phyloP scores from a whole-genome alignment of 1,139 yeast species.

The Geotrichum europaeum region DNA sequence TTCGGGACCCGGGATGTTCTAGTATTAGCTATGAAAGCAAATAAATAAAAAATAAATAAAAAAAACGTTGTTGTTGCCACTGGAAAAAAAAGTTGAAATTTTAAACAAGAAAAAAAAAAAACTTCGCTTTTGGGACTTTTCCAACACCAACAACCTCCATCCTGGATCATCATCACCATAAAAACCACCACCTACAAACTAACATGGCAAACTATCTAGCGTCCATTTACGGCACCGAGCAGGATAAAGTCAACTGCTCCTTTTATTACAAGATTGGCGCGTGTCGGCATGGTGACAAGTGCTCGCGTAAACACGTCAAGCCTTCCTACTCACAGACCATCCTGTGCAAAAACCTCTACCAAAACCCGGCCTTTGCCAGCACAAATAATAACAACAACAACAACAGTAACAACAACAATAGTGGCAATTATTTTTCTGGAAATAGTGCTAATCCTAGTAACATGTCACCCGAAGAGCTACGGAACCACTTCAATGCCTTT shows the following conservation, averaged over 20 bases:
- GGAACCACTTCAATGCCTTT: conserved; percentile 54
- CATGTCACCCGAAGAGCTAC: conserved; percentile 39
- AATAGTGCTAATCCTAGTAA: conserved; percentile 14
- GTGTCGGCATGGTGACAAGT: conserved; percentile 87
- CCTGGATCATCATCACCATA: background rate
- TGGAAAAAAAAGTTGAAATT: background rate
- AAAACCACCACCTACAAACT: background rate
- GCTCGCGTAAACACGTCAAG: conserved; percentile 68
- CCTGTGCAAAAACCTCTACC: conserved; percentile 62
- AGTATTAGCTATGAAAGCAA: background rate
- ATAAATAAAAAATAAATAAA: background rate
- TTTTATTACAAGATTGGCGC: conserved; percentile 87
- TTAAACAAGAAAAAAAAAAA: too few species aligned
- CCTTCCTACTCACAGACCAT: conserved; percentile 68
- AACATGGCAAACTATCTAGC: conserved; percentile 36
- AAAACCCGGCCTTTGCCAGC: conserved; percentile 46
- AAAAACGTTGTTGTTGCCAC: conserved; percentile 10
- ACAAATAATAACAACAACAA: background rate
- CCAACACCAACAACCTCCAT: background rate
- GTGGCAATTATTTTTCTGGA: conserved; percentile 21
- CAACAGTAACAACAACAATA: background rate
- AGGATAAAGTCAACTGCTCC: conserved; percentile 41
- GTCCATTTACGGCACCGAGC: conserved; percentile 40
- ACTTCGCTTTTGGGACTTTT: background rate
- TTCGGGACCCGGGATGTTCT: background rate